These are phyloP conservation scores for Coemansia sp. DNA, from an alignment of 192 early-diverging fungal species.

Conservation along the genomic window DNA sequence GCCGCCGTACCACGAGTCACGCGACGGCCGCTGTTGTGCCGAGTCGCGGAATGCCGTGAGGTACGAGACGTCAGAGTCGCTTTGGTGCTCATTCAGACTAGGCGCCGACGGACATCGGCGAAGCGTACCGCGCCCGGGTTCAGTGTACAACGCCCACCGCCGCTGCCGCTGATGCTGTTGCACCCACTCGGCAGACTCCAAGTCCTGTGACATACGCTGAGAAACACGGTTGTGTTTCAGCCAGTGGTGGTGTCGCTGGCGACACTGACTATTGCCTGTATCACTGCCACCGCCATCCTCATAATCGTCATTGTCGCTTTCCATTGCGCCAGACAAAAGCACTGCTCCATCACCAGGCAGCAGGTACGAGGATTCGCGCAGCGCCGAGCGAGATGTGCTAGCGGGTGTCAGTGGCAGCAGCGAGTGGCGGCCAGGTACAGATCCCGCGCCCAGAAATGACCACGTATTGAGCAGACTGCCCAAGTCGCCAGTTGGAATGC, in stretches of 20 bases:
- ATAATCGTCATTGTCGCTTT: slow-evolving; percentile 2
- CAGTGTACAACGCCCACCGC: background rate
- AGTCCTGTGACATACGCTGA: slow-evolving; percentile 1
- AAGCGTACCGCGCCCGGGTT: background rate
- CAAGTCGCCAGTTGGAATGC: slow-evolving; percentile 41
- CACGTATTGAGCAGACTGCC: slow-evolving; percentile 47
- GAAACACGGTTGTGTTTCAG: background rate
- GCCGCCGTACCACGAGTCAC: slow-evolving; percentile 9
- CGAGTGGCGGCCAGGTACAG: background rate
- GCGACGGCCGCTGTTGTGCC: background rate
- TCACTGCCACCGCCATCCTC: background rate
- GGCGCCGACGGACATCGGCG: slow-evolving; percentile 35
- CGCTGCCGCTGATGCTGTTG: slow-evolving; percentile 22
- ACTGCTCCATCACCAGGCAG: background rate
- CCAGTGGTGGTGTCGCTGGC: background rate
- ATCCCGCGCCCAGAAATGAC: slow-evolving; percentile 17
- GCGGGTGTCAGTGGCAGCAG: background rate
- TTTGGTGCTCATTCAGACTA: slow-evolving; percentile 13
- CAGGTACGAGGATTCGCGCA: background rate
- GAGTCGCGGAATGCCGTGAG: slow-evolving; percentile 19
- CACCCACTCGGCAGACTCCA: slow-evolving; percentile 2
- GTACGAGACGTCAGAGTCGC: slow-evolving; percentile 16
- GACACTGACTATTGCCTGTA: background rate
- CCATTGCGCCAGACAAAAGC: background rate
- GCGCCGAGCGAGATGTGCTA: background rate